phyloP scores from a whole-genome alignment of 495 filamentous ascomycete species.

The Aspergillus olivimuriae region DNA sequence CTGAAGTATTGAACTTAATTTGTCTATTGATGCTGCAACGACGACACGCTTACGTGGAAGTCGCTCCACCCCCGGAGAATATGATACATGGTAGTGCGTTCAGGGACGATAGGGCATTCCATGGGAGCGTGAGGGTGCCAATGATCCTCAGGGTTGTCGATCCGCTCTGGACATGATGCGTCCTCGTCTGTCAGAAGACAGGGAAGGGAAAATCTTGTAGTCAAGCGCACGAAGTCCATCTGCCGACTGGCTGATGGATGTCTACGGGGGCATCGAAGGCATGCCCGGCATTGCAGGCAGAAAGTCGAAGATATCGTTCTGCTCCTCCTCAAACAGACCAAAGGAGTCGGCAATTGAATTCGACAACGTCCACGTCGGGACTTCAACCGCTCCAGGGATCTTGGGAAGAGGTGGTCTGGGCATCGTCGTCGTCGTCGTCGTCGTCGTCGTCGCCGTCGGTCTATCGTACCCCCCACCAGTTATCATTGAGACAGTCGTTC shows the following conservation, averaged over 20 bases:
- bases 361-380: conserved; percentile 37
- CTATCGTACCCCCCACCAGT: conserved; percentile 16
- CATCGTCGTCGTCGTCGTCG: conserved; percentile 16
- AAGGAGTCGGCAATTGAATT: conserved; percentile 40
- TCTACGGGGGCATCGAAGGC: conserved; percentile 27
- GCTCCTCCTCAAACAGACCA: conserved; percentile 39
- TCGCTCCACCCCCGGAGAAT: too few relatives aligned
- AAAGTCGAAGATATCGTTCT: conserved; percentile 41
- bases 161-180: too few relatives aligned
- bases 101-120: too few relatives aligned
- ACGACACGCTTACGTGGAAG: too few relatives aligned
- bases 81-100: too few relatives aligned
- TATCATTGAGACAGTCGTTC: conserved; percentile 18
- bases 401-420: conserved; percentile 25
- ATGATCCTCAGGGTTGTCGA: too few relatives aligned
- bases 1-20: too few relatives aligned
- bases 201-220: too few relatives aligned
- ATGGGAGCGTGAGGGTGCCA: too few relatives aligned
- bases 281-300: conserved; percentile 38
- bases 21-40: too few relatives aligned
- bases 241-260: conserved; percentile 1
- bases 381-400: conserved; percentile 32
- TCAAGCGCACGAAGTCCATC: too few relatives aligned
- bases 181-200: too few relatives aligned
- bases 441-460: conserved; percentile 17